Conservation (phyloP, 129 eudicot species). For the Glebionis coronaria region DNA sequence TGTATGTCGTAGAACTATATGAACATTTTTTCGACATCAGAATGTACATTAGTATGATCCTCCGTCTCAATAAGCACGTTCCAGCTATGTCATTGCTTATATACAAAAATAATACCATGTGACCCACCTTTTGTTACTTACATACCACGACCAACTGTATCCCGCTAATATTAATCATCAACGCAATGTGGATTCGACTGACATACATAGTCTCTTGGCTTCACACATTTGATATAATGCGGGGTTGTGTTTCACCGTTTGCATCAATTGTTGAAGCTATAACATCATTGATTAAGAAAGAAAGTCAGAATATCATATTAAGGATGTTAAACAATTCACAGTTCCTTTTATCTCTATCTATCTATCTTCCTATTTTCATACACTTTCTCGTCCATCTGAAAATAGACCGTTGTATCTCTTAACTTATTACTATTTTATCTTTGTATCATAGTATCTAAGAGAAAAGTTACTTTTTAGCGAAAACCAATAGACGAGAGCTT, state of each 20-base stretch:
- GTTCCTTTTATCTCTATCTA: slow-evolving; percentile 4
- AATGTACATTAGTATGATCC: no score
- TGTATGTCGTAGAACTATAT: no score
- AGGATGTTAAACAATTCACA: slow-evolving; percentile 16
- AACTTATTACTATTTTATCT: not conserved
- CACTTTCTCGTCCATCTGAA: no score
- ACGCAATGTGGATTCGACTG: no score
- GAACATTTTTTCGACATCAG: no score
- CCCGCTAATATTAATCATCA: no score
- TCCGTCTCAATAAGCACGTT: no score
- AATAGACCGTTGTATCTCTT: slow-evolving; percentile 9
- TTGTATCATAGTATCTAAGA: slow-evolving; percentile 1
- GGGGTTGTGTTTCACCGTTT: slow-evolving; percentile 90
- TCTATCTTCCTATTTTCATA: not conserved
- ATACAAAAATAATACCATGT: no score
- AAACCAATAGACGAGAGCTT: slow-evolving; percentile 88
- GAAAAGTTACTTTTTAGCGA: slow-evolving; percentile 67
- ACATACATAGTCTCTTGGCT: no score
- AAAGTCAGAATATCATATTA: slow-evolving; percentile 1
- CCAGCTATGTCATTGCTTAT: no score
- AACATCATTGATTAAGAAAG: slow-evolving; percentile 43
- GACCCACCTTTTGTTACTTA: no score
- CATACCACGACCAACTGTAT: no score
- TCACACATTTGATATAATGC: slow-evolving; percentile 93
- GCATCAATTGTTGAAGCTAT: slow-evolving; percentile 91